A percentile compares a stretch with the other conserved stretches of the same genome.
Conservation (phyloP, 2,329 filamentous ascomycete species). For the Colletotrichum brevisporum region DNA sequence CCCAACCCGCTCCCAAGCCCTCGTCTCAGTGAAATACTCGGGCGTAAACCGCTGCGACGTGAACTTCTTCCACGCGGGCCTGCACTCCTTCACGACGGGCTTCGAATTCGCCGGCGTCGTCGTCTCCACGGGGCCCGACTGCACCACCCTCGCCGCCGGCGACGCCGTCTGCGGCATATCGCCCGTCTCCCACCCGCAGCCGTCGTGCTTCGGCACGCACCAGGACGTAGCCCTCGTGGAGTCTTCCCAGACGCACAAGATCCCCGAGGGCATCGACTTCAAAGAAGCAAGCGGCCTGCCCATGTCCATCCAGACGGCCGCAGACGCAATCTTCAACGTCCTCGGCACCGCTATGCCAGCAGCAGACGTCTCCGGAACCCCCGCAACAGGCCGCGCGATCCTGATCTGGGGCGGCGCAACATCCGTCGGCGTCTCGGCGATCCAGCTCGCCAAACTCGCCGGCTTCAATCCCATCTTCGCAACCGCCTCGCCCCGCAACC, state of each 20-base stretch:
- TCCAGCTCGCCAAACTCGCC: slow-evolving; percentile 51
- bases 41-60: slow-evolving; percentile 21
- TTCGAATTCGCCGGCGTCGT: slow-evolving; percentile 23
- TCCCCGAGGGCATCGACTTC: slow-evolving; percentile 5
- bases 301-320: slow-evolving; percentile 11
- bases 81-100: slow-evolving; percentile 4
- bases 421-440: slow-evolving; percentile 51
- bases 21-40: slow-evolving; percentile 17
- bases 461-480: slow-evolving; percentile 50
- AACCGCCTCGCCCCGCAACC: slow-evolving; percentile 50
- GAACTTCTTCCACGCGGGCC: slow-evolving; percentile 6
- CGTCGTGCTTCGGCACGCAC: slow-evolving; percentile 5
- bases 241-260: not conserved
- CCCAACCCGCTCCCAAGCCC: slow-evolving; percentile 6
- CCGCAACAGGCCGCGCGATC: slow-evolving; percentile 30
- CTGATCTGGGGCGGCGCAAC: slow-evolving; percentile 55
- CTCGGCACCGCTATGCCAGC: not conserved
- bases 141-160: not conserved
- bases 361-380: not conserved
- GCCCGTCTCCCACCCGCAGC: slow-evolving; percentile 3
- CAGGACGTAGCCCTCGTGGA: slow-evolving; percentile 17
- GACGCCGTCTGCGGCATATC: slow-evolving; percentile 17
- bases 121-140: not conserved
- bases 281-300: slow-evolving; percentile 1
- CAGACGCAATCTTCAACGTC: slow-evolving; percentile 19